Evolutionary conservation across 2,329 filamentous ascomycete species (phyloP), one percentile per base, ranked within the genome.

Genomic region (Aspergillus sojae): DNA sequence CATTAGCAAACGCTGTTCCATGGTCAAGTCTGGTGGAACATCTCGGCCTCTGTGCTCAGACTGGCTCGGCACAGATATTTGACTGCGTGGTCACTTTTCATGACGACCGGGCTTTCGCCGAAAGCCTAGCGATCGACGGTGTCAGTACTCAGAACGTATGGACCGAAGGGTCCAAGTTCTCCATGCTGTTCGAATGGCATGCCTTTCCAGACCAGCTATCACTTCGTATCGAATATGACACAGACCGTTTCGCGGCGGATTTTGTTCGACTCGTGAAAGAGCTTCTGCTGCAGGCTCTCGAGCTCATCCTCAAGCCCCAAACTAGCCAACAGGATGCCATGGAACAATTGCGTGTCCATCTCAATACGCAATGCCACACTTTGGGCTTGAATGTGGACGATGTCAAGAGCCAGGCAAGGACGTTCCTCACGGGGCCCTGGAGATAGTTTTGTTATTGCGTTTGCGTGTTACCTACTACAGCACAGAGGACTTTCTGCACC

Each of bases 281-380:
- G 0, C 30, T 30, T 2, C 30, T 30, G 0, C 30, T 30, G 5
- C 1, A 30, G 1, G 30, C 30, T 0, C 5, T 30, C 0, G 30
- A 30, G 30, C 30, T 30, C 30, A 10, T 9, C 6, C 30, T 30
- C 30, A 30, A 1, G 7, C 30, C 30, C 1, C 1, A 30, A 9
- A 9, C 30, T 7, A 30, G 30, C 7, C 30, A 30, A 7, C 30
- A 9, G 30, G 6, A 30, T 9, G 30, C 30, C 0, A 30, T 30
- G 9, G 9, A 30, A 30, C 30, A 30, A 9, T 9, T 30, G 6
- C 30, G 30, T 30, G 30, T 30, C 7, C 30, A 30, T 30, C 5
- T 30, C 30, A 9, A 9, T 30, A 30, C 30, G 1, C 1, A 30
- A 30, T 30, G 30, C 30, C 30, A 1, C 30, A 30, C 30, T 0